Conservation (phyloP, 75 land plant species). For the Selaginella moellendorffii region DNA sequence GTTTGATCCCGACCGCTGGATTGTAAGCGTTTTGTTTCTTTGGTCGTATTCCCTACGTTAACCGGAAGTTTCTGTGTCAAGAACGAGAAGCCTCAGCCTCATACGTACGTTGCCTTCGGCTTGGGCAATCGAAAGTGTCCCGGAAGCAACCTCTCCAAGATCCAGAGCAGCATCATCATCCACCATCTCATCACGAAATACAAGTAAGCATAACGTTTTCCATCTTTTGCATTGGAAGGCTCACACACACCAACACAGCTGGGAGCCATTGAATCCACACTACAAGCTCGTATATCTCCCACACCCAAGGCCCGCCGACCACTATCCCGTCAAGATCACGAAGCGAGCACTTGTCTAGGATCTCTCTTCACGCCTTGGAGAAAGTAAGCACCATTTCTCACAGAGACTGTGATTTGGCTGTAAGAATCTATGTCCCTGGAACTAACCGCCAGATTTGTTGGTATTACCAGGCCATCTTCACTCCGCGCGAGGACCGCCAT, state of each 20-base stretch:
- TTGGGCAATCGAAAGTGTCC: constrained; percentile 64
- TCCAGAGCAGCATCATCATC: constrained; percentile 49
- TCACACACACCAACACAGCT: constrained; percentile 20
- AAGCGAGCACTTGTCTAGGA: too few species aligned
- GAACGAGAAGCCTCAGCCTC: constrained; percentile 37
- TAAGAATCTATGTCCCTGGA: too few species aligned
- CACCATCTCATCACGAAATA: constrained; percentile 51
- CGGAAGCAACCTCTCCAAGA: constrained; percentile 65
- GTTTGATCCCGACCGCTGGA: constrained; percentile 77
- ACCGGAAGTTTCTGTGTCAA: constrained; percentile 6
- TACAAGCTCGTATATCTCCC: constrained; percentile 40
- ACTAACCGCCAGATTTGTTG: too few species aligned
- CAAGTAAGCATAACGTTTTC: constrained; percentile 28
- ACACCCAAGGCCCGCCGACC: constrained; percentile 53
- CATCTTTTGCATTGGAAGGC: background rate
- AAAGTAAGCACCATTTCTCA: too few species aligned
- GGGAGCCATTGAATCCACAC: constrained; percentile 25
- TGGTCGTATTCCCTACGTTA: background rate
- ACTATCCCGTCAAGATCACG: constrained; percentile 34
- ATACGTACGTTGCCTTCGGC: constrained; percentile 59
- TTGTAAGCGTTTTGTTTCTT: constrained; percentile 29
- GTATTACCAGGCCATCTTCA: too few species aligned
- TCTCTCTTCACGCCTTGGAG: too few species aligned
- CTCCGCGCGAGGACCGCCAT: too few species aligned
- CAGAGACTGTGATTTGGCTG: too few species aligned